A percentile compares a stretch with the other conserved stretches of the same genome.
phyloP scores from a whole-genome alignment of 169 alveolate genomes.

The Cryptosporidium ryanae region DNA sequence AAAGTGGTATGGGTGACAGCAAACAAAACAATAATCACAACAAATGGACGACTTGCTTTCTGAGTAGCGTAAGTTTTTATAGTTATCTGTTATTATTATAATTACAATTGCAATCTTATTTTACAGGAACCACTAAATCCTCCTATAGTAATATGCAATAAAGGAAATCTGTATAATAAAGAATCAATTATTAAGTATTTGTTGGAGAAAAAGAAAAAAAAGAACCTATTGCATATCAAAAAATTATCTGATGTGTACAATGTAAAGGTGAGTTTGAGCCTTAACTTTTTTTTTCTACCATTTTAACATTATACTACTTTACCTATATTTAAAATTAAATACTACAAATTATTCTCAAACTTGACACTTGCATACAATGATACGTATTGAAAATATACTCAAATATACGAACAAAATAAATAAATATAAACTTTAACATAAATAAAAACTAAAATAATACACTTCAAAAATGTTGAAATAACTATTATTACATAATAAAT shows the following conservation, averaged over 20 bases:
- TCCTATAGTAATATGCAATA: slow-evolving; percentile 86
- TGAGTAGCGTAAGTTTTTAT: slow-evolving; percentile 82
- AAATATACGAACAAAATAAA: no score
- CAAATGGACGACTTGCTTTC: slow-evolving; percentile 83
- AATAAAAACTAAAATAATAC: no score
- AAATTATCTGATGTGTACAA: slow-evolving; percentile 30
- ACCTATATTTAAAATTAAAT: no score
- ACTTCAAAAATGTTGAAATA: no score
- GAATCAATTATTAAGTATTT: slow-evolving; percentile 81
- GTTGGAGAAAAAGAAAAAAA: slow-evolving; percentile 79
- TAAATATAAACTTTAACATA: no score
- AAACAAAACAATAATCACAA: slow-evolving; percentile 77
- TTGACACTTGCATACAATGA: neutral
- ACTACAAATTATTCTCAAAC: no score
- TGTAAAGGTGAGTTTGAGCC: slow-evolving; percentile 26
- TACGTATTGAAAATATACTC: neutral
- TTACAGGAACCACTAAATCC: slow-evolving; percentile 83
- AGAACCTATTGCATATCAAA: slow-evolving; percentile 80
- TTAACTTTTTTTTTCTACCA: neutral
- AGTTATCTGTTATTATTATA: neutral
- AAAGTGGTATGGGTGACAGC: slow-evolving; percentile 79
- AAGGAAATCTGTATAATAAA: slow-evolving; percentile 86
- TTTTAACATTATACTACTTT: no score
- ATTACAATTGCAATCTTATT: neutral
- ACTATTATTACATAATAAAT: no score